Conservation (phyloP, 139 green algal genomes). For the Asterochloris erici region DNA sequence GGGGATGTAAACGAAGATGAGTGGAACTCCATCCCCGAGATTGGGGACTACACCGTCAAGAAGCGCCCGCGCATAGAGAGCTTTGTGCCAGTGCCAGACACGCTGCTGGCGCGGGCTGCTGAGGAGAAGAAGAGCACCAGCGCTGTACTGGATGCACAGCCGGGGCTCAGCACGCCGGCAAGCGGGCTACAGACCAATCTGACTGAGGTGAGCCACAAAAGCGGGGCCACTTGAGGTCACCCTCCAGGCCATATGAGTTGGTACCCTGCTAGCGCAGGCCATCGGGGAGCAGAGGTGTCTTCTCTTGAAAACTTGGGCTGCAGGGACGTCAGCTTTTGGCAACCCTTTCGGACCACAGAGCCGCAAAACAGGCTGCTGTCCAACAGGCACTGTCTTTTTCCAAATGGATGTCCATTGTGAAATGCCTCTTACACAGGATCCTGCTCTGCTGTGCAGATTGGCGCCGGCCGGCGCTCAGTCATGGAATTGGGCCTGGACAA, state of each 20-base stretch:
- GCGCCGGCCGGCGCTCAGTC: conserved; percentile 79
- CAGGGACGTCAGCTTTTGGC: too few species aligned
- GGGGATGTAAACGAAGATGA: conserved; percentile 59
- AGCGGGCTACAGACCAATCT: conserved; percentile 76
- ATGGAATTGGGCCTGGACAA: conserved; percentile 93
- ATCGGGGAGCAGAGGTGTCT: too few species aligned
- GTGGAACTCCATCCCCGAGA: conserved; percentile 95
- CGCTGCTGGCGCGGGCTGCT: conserved; percentile 73
- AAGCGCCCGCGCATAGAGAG: conserved; percentile 62
- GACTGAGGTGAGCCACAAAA: conserved; percentile 65
- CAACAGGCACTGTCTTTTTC: too few species aligned
- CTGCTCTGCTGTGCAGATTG: conserved; percentile 17
- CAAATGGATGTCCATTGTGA: too few species aligned
- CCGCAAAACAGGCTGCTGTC: too few species aligned
- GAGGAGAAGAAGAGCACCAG: conserved; percentile 58
- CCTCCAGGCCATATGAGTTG: too few species aligned
- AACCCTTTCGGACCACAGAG: too few species aligned
- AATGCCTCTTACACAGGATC: too few species aligned
- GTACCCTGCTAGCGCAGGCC: too few species aligned
- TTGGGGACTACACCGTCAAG: conserved; percentile 97
- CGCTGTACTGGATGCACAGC: conserved; percentile 27
- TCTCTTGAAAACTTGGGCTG: too few species aligned
- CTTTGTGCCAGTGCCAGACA: conserved; percentile 91
- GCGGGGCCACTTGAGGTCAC: conserved; percentile 38
- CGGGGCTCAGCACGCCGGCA: conserved; percentile 22